Base-by-base conservation (phyloP, 176 grass and related monocot species). In the Oropetium thomaeum region DNA sequence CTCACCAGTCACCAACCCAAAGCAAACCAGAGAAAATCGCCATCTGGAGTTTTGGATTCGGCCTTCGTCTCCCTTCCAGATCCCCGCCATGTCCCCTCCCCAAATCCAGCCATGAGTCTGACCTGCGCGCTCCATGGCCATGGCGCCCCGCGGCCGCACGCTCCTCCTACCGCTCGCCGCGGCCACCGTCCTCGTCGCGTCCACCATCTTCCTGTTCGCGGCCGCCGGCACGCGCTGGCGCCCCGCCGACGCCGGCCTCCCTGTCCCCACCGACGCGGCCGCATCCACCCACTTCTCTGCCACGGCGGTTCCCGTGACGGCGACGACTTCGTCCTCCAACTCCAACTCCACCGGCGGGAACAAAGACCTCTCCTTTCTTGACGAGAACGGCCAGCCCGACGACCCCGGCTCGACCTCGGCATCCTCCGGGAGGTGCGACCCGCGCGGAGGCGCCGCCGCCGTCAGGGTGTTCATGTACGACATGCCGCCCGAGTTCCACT, bases 391-490 rank as follows among this genome's bases (percentile, higher is more conserved):
- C 67, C 52, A 0, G 7, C 85, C 85, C 32, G 79, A 87, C 26
- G 80, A 83, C 44, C 61, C 85, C 61, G n/a, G 49, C 35, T 58
- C 76, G 3, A 29, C 29, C 1, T 17, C 65, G n/a, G n/a, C n/a
- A 2, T 7, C 5, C 14, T 13, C 54, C 23, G 59, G 31, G 67
- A 69, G 76, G 67, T 97, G 95, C 74, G 77, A 79, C 69, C 81
- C 88, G 3, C 45, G 73, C n/a, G n/a, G n/a, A n/a, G n/a, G n/a
- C 38, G 67, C 29, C 10, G 71, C 88, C 12, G 26, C 85, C 5
- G 12, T 93, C 74, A 92, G 78, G 79, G 86, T 97, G 7, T 97
- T 91, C 42, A 86, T 97, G 91, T 97, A 93, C 88, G 90, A 97
- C 81, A 38, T 93, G 63, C 88, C 91, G 33, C 86, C 89, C 2